A percentile compares a stretch with the other conserved stretches of the same genome.
Conservation (phyloP, 2,329 filamentous ascomycete species). For the Massarina eburnea region DNA sequence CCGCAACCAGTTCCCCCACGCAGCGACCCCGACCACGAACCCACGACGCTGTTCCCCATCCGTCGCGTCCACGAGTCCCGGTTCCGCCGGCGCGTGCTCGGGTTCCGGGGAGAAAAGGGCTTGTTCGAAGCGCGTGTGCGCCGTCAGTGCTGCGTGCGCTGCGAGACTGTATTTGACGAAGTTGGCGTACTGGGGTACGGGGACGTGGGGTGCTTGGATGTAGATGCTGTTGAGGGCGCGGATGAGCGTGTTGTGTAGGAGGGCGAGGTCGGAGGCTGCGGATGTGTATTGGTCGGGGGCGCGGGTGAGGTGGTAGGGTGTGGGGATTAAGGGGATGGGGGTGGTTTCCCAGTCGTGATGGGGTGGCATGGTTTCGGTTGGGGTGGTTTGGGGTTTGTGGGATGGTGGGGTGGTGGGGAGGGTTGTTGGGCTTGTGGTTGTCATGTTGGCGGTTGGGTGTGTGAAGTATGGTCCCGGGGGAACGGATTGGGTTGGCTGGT, state of each 20-base stretch:
- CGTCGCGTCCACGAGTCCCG: constrained; percentile 55
- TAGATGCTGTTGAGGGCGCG: constrained; percentile 67
- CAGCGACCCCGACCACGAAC: constrained; percentile 55
- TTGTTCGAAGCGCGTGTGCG: constrained; percentile 65
- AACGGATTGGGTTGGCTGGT: background rate
- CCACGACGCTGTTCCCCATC: constrained; percentile 57
- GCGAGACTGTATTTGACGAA: constrained; percentile 62
- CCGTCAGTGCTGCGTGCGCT: constrained; percentile 61
- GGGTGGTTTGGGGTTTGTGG: background rate
- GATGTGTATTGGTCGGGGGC: constrained; percentile 58
- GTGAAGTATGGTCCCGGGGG: background rate
- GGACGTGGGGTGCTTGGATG: constrained; percentile 57
- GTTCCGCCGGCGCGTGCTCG: constrained; percentile 54
- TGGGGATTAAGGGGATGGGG: constrained; percentile 16
- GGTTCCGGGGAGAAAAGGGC: constrained; percentile 58
- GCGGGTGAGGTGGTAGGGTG: constrained; percentile 8
- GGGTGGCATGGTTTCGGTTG: background rate
- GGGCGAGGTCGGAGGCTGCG: constrained; percentile 62
- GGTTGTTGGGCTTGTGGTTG: background rate
- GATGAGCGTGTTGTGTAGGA: constrained; percentile 65
- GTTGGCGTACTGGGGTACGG: constrained; percentile 55
- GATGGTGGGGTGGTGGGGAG: constrained; percentile 1
- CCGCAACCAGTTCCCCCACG: constrained; percentile 57
- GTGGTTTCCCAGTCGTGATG: constrained; percentile 13
- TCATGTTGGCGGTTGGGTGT: constrained; percentile 1